These are phyloP conservation scores for Helianthus tuberosus DNA, from an alignment of 129 eudicot genomes.

Conservation along the genomic window DNA sequence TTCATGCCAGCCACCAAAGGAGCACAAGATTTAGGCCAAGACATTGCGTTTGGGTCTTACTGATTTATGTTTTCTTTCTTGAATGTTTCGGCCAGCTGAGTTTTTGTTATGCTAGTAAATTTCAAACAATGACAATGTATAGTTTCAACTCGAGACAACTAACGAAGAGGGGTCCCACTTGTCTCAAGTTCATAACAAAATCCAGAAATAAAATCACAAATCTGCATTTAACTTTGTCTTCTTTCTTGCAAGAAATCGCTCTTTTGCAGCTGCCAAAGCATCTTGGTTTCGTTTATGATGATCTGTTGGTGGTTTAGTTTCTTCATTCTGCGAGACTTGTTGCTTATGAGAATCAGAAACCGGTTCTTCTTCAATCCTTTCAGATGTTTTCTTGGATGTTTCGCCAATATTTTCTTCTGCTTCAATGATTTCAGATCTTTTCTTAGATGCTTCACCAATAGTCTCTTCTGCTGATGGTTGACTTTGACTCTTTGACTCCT, in stretches of 20 bases:
- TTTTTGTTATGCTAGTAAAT: too few species aligned
- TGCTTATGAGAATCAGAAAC: slow-evolving; percentile 33
- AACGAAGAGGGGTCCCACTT: too few species aligned
- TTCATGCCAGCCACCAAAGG: too few species aligned
- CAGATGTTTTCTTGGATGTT: slow-evolving; percentile 34
- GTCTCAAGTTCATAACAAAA: too few species aligned
- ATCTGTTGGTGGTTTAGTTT: slow-evolving; percentile 33
- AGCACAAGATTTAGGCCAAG: too few species aligned
- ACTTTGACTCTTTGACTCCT: slow-evolving; percentile 33
- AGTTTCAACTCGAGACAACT: too few species aligned
- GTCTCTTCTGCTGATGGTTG: slow-evolving; percentile 32
- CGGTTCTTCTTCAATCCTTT: slow-evolving; percentile 25
- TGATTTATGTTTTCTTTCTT: too few species aligned
- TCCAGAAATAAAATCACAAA: background rate
- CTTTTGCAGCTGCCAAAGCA: slow-evolving; percentile 85
- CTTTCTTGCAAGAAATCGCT: slow-evolving; percentile 84
- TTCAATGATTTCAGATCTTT: slow-evolving; percentile 32
- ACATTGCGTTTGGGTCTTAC: too few species aligned
- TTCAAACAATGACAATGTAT: too few species aligned
- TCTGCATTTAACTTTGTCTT: slow-evolving; percentile 46
- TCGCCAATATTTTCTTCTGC: slow-evolving; percentile 31
- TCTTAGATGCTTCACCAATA: slow-evolving; percentile 30
- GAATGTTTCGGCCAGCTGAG: too few species aligned
- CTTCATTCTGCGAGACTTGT: slow-evolving; percentile 27
- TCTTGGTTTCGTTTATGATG: slow-evolving; percentile 75